Conservation (phyloP, 75 land plant species). For the Selaginella moellendorffii region DNA sequence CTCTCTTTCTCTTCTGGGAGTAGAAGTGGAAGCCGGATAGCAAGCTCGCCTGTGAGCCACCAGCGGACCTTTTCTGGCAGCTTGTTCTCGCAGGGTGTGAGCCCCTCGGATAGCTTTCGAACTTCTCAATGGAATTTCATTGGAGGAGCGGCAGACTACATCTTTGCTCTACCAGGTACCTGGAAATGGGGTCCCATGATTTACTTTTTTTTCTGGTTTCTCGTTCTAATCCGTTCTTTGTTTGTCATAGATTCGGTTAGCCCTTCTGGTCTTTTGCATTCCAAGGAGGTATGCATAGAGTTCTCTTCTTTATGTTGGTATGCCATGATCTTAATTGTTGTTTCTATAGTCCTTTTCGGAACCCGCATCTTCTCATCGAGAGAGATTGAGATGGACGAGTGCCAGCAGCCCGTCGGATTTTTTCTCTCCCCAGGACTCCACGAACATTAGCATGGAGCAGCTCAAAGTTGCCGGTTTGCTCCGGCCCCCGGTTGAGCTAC, state of each 20-base stretch:
- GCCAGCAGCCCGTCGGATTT: slow-evolving; percentile 32
- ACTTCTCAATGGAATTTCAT: slow-evolving; percentile 28
- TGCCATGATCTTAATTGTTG: background rate
- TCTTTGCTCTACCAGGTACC: background rate
- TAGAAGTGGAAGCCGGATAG: slow-evolving; percentile 19
- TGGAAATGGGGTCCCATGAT: background rate
- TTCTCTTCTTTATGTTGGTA: too few species aligned
- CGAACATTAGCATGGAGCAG: background rate
- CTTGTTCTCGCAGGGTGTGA: slow-evolving; percentile 27
- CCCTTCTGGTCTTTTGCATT: background rate
- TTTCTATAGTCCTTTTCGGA: slow-evolving; percentile 25
- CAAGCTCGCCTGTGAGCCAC: slow-evolving; percentile 12
- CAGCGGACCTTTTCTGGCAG: slow-evolving; percentile 15
- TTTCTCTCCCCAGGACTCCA: background rate
- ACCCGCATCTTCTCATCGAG: slow-evolving; percentile 21
- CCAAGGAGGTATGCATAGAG: background rate
- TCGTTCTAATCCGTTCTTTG: background rate
- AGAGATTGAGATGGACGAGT: slow-evolving; percentile 34
- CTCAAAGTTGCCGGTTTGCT: background rate
- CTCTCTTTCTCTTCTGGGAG: slow-evolving; percentile 21
- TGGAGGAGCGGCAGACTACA: background rate
- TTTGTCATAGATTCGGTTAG: background rate
- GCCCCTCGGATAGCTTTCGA: slow-evolving; percentile 43
- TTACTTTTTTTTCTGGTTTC: background rate
- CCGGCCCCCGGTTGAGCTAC: background rate